Percentiles rank a stretch among this genome's conserved stretches.
Evolutionary conservation across 768 basidiomycete genomes (phyloP).

Genomic region (Amylocystis lapponica): DNA sequence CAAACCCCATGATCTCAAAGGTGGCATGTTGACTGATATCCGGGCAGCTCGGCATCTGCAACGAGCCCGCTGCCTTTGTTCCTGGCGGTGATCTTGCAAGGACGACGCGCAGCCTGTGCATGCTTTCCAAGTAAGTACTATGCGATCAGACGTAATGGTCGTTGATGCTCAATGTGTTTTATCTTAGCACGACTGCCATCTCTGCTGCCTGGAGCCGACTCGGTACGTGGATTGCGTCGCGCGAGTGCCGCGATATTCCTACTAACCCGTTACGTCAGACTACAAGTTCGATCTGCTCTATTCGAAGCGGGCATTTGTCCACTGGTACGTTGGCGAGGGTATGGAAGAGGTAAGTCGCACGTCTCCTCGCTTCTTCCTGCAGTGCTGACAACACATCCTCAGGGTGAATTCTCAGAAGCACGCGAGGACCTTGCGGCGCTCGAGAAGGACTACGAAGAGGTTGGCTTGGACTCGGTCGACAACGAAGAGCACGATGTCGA

Average conservation of each 20-base stretch:
- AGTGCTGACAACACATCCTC: slow-evolving; percentile 7
- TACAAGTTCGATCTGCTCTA: slow-evolving; percentile 99
- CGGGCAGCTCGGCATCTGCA: slow-evolving; percentile 87
- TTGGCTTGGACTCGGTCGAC: slow-evolving; percentile 72
- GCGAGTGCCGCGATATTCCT: neutral
- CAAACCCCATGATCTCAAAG: neutral
- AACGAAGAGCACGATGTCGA: slow-evolving; percentile 47
- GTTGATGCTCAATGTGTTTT: neutral
- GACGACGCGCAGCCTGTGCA: slow-evolving; percentile 90
- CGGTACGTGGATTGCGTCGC: slow-evolving; percentile 32
- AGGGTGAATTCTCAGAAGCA: slow-evolving; percentile 97
- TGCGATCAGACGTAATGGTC: neutral
- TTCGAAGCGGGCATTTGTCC: slow-evolving; percentile 89
- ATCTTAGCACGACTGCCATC: slow-evolving; percentile 80
- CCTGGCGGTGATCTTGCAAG: slow-evolving; percentile 96
- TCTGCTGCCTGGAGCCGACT: slow-evolving; percentile 91
- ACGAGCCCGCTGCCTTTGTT: slow-evolving; percentile 87
- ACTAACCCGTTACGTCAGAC: slow-evolving; percentile 40
- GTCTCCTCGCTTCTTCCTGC: neutral
- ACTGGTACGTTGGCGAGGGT: slow-evolving; percentile 98
- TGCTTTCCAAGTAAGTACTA: slow-evolving; percentile 76
- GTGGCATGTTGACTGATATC: neutral
- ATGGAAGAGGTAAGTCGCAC: slow-evolving; percentile 76
- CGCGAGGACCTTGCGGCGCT: slow-evolving; percentile 97
- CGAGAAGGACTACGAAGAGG: slow-evolving; percentile 94